Base-by-base conservation (phyloP, 164 flowering plant genomes). In the Macadamia tetraphylla region DNA sequence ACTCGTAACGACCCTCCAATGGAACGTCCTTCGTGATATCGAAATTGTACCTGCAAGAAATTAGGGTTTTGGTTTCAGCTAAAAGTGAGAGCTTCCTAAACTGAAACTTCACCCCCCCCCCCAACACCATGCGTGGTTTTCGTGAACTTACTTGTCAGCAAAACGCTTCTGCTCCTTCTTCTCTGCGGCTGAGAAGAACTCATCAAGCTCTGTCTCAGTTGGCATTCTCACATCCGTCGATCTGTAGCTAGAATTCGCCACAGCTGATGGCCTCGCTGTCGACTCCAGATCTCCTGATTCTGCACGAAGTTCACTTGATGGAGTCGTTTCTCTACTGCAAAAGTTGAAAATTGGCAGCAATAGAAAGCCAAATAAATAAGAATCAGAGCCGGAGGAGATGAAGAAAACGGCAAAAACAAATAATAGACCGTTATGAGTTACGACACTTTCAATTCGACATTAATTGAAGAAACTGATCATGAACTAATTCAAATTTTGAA, bases 11-110 rank as follows among this genome's bases (percentile, higher is more conserved):
- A 15, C 96, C 96, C 11, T 79, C 80, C 78, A 86, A 56, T 1
- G 96, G 93, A 70, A 72, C 75, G 56, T 88, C 96, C 75, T 80
- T 88, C 72, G 73, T 84, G 59, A 87, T 67, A 68, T 90, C 96
- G 67, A 64, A 90, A 65, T 90, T 90, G 78, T 88, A 90, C 88
- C 96, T 90, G 81, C 63, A 57, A 14, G 63, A 35, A 53, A 63
- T 48, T 48, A 68, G 46, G 35, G 44, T 61, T 67, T 49, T 6
- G 11, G 43, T 58, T 23, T 11, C 1, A 70, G 71, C 69, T 43
- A 43, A 73, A 74, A 66, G 44, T 76, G 62, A 65, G 74, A 74
- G 35, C 23, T 23, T 23, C 23, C 23, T 23, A 23, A 23, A 23
- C 23, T 23, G 23, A 23, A 23, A 23, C 23, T 23, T 23, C 23